These are phyloP conservation scores for Oxytropis ochrocephala DNA, from an alignment of 306 rosid species.

Conservation along the genomic window DNA sequence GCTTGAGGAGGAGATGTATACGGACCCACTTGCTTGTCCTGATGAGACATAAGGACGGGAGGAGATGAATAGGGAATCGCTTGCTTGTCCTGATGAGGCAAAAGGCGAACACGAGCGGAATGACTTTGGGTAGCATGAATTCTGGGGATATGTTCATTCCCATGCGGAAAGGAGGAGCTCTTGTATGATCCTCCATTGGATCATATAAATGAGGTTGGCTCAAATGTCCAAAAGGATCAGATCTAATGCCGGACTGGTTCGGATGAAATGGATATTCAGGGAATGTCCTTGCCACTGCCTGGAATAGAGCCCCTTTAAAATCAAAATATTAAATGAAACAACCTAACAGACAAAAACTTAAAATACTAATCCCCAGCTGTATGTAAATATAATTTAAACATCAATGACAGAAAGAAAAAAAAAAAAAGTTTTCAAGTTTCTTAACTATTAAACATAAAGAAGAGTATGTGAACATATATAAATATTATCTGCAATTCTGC, in stretches of 20 bases:
- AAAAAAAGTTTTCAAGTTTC: not conserved
- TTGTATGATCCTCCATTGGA: slow-evolving; percentile 60
- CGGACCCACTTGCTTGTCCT: slow-evolving; percentile 55
- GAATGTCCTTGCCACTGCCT: slow-evolving; percentile 63
- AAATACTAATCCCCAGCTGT: not conserved
- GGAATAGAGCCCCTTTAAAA: slow-evolving; percentile 35
- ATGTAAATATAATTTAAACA: not conserved
- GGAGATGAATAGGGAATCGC: slow-evolving; percentile 52
- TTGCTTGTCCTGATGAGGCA: slow-evolving; percentile 61
- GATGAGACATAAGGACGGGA: slow-evolving; percentile 44
- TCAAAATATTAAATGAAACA: slow-evolving; percentile 29
- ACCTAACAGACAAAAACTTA: not conserved
- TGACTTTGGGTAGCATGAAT: slow-evolving; percentile 58
- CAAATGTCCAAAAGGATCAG: slow-evolving; percentile 64
- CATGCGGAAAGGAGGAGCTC: slow-evolving; percentile 53
- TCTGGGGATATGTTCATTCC: slow-evolving; percentile 69
- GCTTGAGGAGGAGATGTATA: slow-evolving; percentile 50
- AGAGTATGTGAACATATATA: not conserved
- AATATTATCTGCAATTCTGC: not conserved
- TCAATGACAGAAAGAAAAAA: not conserved
- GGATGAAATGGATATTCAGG: slow-evolving; percentile 75
- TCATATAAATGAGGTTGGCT: slow-evolving; percentile 60
- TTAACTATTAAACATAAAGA: not conserved
- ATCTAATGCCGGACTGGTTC: slow-evolving; percentile 45
- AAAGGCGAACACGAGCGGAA: slow-evolving; percentile 54